Evolutionary conservation across 495 filamentous ascomycete genomes (phyloP).

Genomic region (Neurospora sp.): DNA sequence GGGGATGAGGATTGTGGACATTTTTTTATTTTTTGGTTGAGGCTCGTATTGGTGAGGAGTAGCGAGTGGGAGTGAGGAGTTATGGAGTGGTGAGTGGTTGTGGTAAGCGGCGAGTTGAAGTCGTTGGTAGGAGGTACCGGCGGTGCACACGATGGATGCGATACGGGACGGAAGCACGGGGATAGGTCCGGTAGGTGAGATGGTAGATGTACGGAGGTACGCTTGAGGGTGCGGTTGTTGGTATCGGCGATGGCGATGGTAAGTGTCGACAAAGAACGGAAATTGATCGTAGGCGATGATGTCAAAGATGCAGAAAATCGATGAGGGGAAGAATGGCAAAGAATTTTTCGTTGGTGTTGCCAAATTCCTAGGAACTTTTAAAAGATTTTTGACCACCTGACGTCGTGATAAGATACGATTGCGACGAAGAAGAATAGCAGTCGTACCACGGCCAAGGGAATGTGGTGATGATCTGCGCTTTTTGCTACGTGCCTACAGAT

Average conservation of each 20-base stretch:
- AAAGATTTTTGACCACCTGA: not conserved
- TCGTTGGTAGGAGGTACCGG: not conserved
- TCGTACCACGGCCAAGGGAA: not conserved
- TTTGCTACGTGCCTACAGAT: not conserved
- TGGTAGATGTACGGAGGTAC: not conserved
- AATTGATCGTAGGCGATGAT: not conserved
- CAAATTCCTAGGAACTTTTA: not conserved
- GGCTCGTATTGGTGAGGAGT: not conserved
- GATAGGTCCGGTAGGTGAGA: not conserved
- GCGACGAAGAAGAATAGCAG: not conserved
- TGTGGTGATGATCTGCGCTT: not conserved
- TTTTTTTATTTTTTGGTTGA: not conserved
- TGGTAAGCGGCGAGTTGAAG: not conserved
- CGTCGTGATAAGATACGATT: not conserved
- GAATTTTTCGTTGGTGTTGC: not conserved
- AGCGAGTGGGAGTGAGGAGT: no score
- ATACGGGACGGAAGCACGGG: not conserved
- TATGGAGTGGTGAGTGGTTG: not conserved
- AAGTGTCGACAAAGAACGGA: not conserved
- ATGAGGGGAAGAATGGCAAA: not conserved
- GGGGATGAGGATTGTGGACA: slow-evolving; percentile 33
- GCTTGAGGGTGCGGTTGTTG: not conserved
- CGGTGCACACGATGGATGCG: not conserved
- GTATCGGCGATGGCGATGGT: not conserved
- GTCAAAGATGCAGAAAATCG: not conserved